Base-by-base conservation (phyloP, 2,329 filamentous ascomycete species). In the Pseudodiploospora longispora region DNA sequence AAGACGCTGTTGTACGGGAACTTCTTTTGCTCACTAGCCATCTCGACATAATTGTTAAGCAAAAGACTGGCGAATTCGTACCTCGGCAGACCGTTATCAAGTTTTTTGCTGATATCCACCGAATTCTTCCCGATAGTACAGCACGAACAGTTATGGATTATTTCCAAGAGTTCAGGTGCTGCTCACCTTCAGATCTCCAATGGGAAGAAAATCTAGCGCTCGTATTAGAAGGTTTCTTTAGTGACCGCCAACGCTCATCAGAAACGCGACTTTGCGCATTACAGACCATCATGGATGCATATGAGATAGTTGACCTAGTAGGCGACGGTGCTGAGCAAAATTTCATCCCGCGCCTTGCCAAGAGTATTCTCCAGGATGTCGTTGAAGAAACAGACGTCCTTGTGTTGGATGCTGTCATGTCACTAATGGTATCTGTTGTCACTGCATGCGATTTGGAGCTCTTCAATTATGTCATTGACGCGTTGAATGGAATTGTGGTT, bases 101-200 rank as follows among this genome's bases (percentile, higher is more conserved):
- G 19, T 83, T 88, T 53, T 80, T 89, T 49, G 70, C 78, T 30
- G 68, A 72, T 27, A 72, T 86, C 10, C 76, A 82, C 43, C 65
- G 68, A 10, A 71, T 78, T 32, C 70, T 88, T 6, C 80, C 80
- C 5, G 80, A 88, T 55, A 74, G 76, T 4, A 76, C 79, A 6
- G 81, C 76, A 2, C 74, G 74, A 38, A 67, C 83, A 8, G 74
- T 87, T 27, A 72, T 88, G 36, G 74, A 79, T 37, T 80, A 86
- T 57, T 85, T 83, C 50, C 74, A 75, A 44, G 78, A 85, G 42
- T 83, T 84, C 50, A 72, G 82, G 38, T 82, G 79, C 54, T 85
- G 85, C 53, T 83, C 82, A 37, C 85, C 85, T 3, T 85, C 84
- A 0, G 82, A 87, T 52, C 62, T 72, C 38, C 69, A 77, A 32